phyloP scores from a whole-genome alignment of 805 yeast species.

The Cyberlindnera mrakii region DNA sequence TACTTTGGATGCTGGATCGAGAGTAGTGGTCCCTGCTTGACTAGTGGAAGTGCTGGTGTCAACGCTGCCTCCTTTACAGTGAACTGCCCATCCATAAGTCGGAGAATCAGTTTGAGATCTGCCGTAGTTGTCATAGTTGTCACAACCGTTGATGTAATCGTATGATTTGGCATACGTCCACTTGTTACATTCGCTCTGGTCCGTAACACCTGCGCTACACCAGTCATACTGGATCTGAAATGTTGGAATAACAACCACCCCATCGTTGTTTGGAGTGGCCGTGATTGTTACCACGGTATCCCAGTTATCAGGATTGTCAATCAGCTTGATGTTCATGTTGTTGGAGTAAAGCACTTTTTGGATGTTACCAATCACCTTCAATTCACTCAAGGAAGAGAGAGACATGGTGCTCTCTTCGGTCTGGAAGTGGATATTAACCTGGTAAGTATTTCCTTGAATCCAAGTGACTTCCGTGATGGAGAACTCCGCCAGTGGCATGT shows the following conservation, averaged over 20 bases:
- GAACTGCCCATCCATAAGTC: slow-evolving; percentile 17
- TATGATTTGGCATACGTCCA: slow-evolving; percentile 19
- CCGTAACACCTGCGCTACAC: slow-evolving; percentile 21
- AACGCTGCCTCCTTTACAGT: slow-evolving; percentile 10
- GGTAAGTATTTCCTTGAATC: slow-evolving; percentile 10
- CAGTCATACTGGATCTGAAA: slow-evolving; percentile 22
- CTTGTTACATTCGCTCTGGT: slow-evolving; percentile 11
- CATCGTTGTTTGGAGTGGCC: slow-evolving; percentile 1
- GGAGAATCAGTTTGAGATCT: slow-evolving; percentile 18
- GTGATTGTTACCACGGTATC: slow-evolving; percentile 4
- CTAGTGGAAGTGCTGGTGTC: slow-evolving; percentile 2
- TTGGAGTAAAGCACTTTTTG: slow-evolving; percentile 9
- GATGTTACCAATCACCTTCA: slow-evolving; percentile 15
- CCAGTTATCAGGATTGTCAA: slow-evolving; percentile 10
- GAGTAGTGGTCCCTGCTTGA: slow-evolving; percentile 5
- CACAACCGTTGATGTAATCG: slow-evolving; percentile 20
- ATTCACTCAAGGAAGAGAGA: slow-evolving; percentile 10
- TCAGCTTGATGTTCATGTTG: slow-evolving; percentile 4
- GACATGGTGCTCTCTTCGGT: slow-evolving; percentile 7
- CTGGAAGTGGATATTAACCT: slow-evolving; percentile 11
- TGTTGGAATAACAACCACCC: slow-evolving; percentile 8
- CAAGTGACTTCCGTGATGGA: slow-evolving; percentile 9
- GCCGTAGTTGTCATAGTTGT: slow-evolving; percentile 16
- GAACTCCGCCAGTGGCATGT: slow-evolving; percentile 11
- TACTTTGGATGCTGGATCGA: not conserved